Percentiles rank a stretch among this genome's conserved stretches.
These are phyloP conservation scores for Cocos nucifera DNA, from an alignment of 176 grass and related monocot species.

Conservation along the genomic window DNA sequence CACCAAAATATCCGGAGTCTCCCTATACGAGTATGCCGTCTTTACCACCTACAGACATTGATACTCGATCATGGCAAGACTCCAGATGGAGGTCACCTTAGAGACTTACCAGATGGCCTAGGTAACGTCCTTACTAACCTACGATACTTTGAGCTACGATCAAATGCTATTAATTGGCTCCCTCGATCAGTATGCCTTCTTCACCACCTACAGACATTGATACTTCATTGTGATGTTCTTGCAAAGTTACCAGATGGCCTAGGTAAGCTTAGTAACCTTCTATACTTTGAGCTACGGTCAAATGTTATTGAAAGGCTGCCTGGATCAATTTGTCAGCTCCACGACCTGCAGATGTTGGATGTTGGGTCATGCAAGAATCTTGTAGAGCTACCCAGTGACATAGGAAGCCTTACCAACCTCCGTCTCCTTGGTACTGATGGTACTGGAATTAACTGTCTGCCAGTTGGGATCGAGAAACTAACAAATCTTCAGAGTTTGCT, in stretches of 20 bases:
- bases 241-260: background rate
- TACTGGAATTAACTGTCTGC: background rate
- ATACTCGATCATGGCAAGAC: too few species aligned
- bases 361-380: background rate
- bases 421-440: background rate
- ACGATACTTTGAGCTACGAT: too few species aligned
- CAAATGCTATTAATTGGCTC: background rate
- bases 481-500: too few species aligned
- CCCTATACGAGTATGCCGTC: background rate
- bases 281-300: background rate
- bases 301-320: background rate
- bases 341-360: conserved; percentile 5
- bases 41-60: conserved; percentile 7
- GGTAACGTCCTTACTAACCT: too few species aligned
- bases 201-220: conserved; percentile 1
- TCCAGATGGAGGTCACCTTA: too few species aligned
- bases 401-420: conserved; percentile 3
- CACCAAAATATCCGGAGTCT: background rate
- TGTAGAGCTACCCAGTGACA: background rate
- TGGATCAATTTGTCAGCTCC: conserved; percentile 1
- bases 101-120: too few species aligned
- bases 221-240: too few species aligned
- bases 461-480: too few species aligned
- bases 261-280: background rate
- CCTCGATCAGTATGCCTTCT: background rate